Conservation (phyloP, 2,329 filamentous ascomycete species). For the Coniella vitis region DNA sequence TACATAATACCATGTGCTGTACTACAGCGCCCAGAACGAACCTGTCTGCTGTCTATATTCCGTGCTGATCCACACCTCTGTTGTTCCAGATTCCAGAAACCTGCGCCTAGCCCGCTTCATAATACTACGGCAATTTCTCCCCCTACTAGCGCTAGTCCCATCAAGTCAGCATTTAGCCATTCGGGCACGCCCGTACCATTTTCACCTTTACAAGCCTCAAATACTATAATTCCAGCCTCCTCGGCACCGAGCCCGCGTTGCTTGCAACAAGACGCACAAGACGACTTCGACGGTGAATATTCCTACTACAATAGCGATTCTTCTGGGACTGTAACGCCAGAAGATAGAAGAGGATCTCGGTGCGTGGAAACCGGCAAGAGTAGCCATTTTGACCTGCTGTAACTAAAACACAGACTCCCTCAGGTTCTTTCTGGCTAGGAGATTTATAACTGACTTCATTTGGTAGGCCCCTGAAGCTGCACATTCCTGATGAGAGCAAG, state of each 20-base stretch:
- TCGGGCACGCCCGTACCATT: conserved; percentile 21
- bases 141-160: conserved; percentile 36
- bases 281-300: conserved; percentile 20
- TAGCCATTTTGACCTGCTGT: background rate
- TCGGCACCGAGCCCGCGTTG: conserved; percentile 19
- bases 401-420: background rate
- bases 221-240: background rate
- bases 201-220: conserved; percentile 13
- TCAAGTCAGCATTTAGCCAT: conserved; percentile 27
- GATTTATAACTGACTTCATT: conserved; percentile 1
- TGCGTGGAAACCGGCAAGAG: conserved; percentile 20
- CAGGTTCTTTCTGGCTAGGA: no score
- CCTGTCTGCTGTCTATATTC: conserved; percentile 18
- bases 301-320: conserved; percentile 33
- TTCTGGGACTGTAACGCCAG: conserved; percentile 26
- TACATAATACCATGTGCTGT: background rate
- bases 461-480: conserved; percentile 23
- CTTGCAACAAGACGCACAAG: conserved; percentile 14
- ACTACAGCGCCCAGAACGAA: background rate
- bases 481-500: conserved; percentile 43
- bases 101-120: conserved; percentile 43
- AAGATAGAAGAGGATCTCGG: conserved; percentile 25
- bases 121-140: conserved; percentile 36
- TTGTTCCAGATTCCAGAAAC: conserved; percentile 39
- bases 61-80: conserved; percentile 24